These are phyloP conservation scores for Fusarium sp. DNA, from an alignment of 2,329 filamentous ascomycete genomes.

Conservation along the genomic window DNA sequence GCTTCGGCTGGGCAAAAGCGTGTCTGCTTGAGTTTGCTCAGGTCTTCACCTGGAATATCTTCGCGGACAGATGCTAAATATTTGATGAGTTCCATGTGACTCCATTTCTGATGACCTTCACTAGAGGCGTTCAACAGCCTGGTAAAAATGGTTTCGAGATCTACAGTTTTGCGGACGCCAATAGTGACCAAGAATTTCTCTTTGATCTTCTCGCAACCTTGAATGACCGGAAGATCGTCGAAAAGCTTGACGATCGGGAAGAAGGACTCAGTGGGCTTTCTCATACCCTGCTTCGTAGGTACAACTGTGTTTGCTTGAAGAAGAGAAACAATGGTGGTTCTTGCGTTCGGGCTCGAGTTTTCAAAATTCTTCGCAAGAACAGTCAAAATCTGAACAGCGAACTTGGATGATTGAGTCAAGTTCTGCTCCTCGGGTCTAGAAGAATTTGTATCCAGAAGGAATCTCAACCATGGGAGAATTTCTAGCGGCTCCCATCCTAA, in stretches of 20 bases:
- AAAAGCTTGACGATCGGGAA: constrained; percentile 95
- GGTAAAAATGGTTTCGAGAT: constrained; percentile 92
- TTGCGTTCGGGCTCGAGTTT: constrained; percentile 72
- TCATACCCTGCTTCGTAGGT: constrained; percentile 92
- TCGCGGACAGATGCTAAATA: constrained; percentile 90
- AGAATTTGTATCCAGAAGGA: constrained; percentile 75
- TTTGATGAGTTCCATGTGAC: constrained; percentile 92
- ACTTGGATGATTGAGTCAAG: constrained; percentile 75
- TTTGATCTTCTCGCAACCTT: constrained; percentile 80
- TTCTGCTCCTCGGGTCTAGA: constrained; percentile 70
- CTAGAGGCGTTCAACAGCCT: constrained; percentile 74
- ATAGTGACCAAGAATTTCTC: constrained; percentile 87
- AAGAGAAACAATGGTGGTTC: constrained; percentile 69
- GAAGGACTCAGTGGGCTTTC: constrained; percentile 83
- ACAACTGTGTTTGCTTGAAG: constrained; percentile 78
- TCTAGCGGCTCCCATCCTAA: constrained; percentile 89
- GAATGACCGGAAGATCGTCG: constrained; percentile 87
- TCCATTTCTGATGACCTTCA: constrained; percentile 76
- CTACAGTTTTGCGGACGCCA: constrained; percentile 94
- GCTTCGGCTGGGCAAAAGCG: constrained; percentile 84
- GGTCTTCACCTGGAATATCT: constrained; percentile 86
- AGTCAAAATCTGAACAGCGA: constrained; percentile 79
- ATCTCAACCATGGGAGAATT: constrained; percentile 85
- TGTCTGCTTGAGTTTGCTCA: constrained; percentile 79
- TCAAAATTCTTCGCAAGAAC: constrained; percentile 94